phyloP scores from a whole-genome alignment of 805 yeast species.

The Yarrowia porcina region DNA sequence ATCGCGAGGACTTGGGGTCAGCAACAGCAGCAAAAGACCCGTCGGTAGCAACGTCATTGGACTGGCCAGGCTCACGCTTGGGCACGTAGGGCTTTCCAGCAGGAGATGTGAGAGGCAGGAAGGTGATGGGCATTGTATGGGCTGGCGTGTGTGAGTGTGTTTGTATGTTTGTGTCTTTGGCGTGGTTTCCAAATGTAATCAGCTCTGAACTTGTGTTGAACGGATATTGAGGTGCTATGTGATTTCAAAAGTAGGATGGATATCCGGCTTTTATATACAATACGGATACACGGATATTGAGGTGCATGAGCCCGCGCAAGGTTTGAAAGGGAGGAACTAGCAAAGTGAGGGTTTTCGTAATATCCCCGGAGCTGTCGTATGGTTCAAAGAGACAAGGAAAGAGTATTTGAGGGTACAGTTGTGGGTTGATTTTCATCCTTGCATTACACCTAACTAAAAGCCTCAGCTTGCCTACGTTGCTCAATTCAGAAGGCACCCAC shows the following conservation, averaged over 20 bases:
- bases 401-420: no score
- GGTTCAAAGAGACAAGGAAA: background rate
- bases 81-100: conserved; percentile 8
- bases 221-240: no score
- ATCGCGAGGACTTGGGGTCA: background rate
- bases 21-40: background rate
- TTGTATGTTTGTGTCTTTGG: no score
- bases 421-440: no score
- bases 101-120: conserved; percentile 4
- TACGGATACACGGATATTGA: background rate
- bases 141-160: background rate
- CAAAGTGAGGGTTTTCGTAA: background rate
- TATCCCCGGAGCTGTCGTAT: no score
- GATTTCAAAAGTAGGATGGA: no score
- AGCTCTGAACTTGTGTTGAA: no score
- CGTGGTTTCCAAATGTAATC: no score
- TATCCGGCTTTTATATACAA: background rate
- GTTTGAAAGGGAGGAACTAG: conserved; percentile 8
- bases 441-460: no score
- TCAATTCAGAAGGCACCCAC: background rate
- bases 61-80: background rate
- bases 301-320: background rate
- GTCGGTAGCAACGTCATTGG: background rate
- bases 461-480: no score
- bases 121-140: conserved; percentile 1